Evolutionary conservation across 2,329 filamentous ascomycete species (phyloP).

Genomic region (Ceratocystis ficicola): DNA sequence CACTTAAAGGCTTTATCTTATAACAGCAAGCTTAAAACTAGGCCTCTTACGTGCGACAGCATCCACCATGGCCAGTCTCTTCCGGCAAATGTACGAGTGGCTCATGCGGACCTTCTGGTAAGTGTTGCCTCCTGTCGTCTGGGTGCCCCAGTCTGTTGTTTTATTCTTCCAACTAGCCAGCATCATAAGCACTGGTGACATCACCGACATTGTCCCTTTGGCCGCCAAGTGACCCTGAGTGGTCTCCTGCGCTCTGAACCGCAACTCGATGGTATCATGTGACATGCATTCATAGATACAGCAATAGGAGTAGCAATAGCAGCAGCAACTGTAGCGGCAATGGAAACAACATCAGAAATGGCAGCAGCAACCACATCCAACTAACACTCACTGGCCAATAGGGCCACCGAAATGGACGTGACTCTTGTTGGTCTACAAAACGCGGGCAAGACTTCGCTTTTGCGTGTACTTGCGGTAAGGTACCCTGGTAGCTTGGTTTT

Average conservation of each 20-base stretch:
- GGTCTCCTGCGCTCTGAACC: background rate
- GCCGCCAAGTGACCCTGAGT: background rate
- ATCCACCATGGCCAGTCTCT: conserved; percentile 70
- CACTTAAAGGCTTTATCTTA: background rate
- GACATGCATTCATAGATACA: background rate
- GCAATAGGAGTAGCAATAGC: background rate
- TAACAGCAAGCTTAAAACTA: background rate
- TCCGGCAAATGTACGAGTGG: conserved; percentile 96
- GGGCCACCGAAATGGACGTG: conserved; percentile 99
- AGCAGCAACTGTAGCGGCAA: background rate
- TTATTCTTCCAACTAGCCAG: background rate
- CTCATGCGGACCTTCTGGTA: conserved; percentile 94
- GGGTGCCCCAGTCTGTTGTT: background rate
- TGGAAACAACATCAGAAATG: background rate
- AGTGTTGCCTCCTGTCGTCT: conserved; percentile 29
- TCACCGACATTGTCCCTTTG: background rate
- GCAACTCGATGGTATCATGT: background rate
- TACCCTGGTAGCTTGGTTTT: background rate
- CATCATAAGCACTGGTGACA: background rate
- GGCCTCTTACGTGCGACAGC: conserved; percentile 18
- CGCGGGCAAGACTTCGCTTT: conserved; percentile 89
- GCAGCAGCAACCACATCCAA: background rate
- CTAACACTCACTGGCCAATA: conserved; percentile 31
- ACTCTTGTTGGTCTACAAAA: conserved; percentile 98
- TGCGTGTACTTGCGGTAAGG: conserved; percentile 88